These are phyloP conservation scores for Dioszegia crocea DNA, from an alignment of 768 basidiomycete species.

Conservation along the genomic window DNA sequence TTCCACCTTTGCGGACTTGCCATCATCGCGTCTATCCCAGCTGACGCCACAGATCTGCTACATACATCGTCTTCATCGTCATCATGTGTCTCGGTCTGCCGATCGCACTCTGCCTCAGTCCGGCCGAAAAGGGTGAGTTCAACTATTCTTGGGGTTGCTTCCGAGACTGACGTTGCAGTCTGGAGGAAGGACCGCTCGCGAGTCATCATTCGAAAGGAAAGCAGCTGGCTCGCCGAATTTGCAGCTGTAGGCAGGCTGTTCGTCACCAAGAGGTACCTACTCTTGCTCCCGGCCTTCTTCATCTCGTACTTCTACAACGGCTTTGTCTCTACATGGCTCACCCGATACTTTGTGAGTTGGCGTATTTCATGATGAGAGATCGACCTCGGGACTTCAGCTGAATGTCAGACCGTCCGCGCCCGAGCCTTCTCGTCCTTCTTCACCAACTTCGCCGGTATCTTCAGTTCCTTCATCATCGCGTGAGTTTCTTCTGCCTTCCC, in stretches of 20 bases:
- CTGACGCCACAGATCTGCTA: constrained; percentile 14
- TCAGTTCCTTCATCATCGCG: constrained; percentile 35
- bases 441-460: constrained; percentile 40
- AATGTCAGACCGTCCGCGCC: constrained; percentile 26
- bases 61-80: constrained; percentile 35
- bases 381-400: neutral
- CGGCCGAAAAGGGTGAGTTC: constrained; percentile 24
- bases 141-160: too few species aligned
- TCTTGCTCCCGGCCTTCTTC: constrained; percentile 28
- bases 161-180: constrained; percentile 16
- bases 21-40: neutral
- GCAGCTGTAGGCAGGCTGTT: constrained; percentile 19
- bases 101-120: constrained; percentile 22
- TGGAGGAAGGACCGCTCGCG: constrained; percentile 28
- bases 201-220: constrained; percentile 17
- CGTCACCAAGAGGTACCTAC: constrained; percentile 14
- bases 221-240: constrained; percentile 18
- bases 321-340: constrained; percentile 31
- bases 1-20: too few species aligned
- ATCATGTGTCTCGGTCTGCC: constrained; percentile 32
- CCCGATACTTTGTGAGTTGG: constrained; percentile 28
- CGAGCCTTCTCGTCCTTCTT: constrained; percentile 38
- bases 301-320: constrained; percentile 33
- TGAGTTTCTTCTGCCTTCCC: constrained; percentile 5
- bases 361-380: too few species aligned